Conservation (phyloP, 139 green algal species). For the Chlamydomonas asymmetrica region DNA sequence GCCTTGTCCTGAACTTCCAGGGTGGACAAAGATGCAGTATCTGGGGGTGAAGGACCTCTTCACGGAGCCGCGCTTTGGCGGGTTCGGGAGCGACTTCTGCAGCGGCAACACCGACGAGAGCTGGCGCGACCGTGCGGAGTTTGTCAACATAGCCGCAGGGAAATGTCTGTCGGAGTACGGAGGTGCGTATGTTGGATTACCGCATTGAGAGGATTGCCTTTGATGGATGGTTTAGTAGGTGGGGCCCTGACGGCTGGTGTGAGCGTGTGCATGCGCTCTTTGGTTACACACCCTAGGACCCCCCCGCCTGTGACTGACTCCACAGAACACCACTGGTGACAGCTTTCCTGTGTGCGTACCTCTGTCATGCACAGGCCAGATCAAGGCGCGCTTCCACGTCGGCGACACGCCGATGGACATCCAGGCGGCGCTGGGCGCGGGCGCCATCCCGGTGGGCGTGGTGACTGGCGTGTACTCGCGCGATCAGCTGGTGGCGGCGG, state of each 20-base stretch:
- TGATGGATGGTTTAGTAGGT: no score
- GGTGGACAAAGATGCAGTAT: conserved; percentile 48
- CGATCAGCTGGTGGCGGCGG: conserved; percentile 48
- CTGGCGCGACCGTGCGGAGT: conserved; percentile 82
- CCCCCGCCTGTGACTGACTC: no score
- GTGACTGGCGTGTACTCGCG: conserved; percentile 74
- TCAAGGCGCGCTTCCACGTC: conserved; percentile 58
- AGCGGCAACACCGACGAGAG: conserved; percentile 68
- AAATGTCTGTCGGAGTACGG: no score
- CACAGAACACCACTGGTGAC: no score
- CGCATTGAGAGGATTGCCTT: no score
- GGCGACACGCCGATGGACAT: conserved; percentile 87
- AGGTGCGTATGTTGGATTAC: no score
- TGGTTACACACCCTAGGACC: no score
- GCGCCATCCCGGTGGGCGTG: conserved; percentile 69
- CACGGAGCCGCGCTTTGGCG: conserved; percentile 76
- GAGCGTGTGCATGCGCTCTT: no score
- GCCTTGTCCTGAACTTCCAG: no score
- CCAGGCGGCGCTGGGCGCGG: conserved; percentile 65
- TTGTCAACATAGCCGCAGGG: conserved; percentile 76
- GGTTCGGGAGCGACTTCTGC: conserved; percentile 89
- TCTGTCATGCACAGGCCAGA: not conserved
- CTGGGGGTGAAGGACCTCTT: conserved; percentile 77
- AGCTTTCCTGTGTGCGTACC: no score
- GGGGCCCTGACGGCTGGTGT: no score